Conservation (phyloP, 345 rosid genomes). For the Streptanthus diversifolius region DNA sequence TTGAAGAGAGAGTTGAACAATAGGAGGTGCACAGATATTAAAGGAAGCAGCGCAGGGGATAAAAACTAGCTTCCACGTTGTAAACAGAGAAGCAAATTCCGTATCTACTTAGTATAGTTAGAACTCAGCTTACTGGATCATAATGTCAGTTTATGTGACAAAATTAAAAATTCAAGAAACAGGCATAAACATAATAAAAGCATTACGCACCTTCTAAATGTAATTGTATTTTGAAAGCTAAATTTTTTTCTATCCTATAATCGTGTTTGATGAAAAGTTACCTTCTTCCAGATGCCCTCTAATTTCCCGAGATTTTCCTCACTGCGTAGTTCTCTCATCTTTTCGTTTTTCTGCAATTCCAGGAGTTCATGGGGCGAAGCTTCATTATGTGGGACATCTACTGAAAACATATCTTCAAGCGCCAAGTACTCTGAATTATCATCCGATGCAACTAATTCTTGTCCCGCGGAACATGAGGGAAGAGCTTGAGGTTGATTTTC, state of each 20-base stretch:
- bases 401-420: constrained; percentile 65
- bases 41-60: not conserved
- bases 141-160: constrained; percentile 16
- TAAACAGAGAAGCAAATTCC: not conserved
- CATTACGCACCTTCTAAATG: not conserved
- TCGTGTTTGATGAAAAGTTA: constrained; percentile 27
- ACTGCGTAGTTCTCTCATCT: constrained; percentile 51
- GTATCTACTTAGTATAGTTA: not conserved
- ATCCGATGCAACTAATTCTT: constrained; percentile 36
- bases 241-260: not conserved
- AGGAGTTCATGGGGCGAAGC: constrained; percentile 46
- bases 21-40: not conserved
- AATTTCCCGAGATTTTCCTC: constrained; percentile 67
- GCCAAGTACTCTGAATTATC: constrained; percentile 51
- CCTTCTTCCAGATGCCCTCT: constrained; percentile 96
- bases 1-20: not conserved
- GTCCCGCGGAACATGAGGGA: constrained; percentile 27
- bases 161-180: not conserved
- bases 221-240: not conserved
- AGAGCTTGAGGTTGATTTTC: constrained; percentile 34
- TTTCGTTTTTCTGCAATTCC: constrained; percentile 65
- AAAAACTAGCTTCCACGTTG: not conserved
- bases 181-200: not conserved
- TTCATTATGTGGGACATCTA: constrained; percentile 45
- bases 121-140: constrained; percentile 4